Percentiles rank a stretch among this genome's conserved stretches.
phyloP scores from a whole-genome alignment of 768 basidiomycete genomes.

The Trichaptum fuscoviolaceum region DNA sequence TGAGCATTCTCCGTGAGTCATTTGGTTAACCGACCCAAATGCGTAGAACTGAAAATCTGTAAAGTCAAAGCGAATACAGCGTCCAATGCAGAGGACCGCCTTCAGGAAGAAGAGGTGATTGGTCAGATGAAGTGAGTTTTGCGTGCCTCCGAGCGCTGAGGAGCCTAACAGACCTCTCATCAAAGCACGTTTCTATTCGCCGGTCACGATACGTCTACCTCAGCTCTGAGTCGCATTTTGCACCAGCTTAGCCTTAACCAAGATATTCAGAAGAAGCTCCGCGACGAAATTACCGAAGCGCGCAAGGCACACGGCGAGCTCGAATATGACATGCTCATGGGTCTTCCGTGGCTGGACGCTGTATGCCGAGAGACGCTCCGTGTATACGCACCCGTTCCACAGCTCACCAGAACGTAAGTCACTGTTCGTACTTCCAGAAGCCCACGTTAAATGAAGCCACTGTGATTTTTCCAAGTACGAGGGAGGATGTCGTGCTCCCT shows the following conservation, averaged over 20 bases:
- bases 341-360: slow-evolving; percentile 33
- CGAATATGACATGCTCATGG: slow-evolving; percentile 31
- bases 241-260: slow-evolving; percentile 29
- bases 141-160: background rate
- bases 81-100: slow-evolving; percentile 17
- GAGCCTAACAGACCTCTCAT: background rate
- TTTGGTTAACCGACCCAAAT: background rate
- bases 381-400: slow-evolving; percentile 20
- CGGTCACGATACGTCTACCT: slow-evolving; percentile 40
- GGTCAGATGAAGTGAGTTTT: slow-evolving; percentile 21
- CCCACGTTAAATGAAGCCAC: too few species aligned
- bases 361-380: slow-evolving; percentile 37
- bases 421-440: too few species aligned
- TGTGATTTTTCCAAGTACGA: too few species aligned
- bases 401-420: background rate
- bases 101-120: slow-evolving; percentile 21
- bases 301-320: slow-evolving; percentile 21
- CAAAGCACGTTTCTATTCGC: slow-evolving; percentile 35
- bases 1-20: slow-evolving; percentile 41
- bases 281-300: slow-evolving; percentile 29
- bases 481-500: too few species aligned
- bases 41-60: background rate
- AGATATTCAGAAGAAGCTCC: slow-evolving; percentile 35
- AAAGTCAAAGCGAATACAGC: slow-evolving; percentile 20
- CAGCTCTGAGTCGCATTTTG: slow-evolving; percentile 32